Percentiles rank a stretch among this genome's conserved stretches.
These are phyloP conservation scores for Geotrichum ghanense DNA, from an alignment of 805 yeast species.

Conservation along the genomic window DNA sequence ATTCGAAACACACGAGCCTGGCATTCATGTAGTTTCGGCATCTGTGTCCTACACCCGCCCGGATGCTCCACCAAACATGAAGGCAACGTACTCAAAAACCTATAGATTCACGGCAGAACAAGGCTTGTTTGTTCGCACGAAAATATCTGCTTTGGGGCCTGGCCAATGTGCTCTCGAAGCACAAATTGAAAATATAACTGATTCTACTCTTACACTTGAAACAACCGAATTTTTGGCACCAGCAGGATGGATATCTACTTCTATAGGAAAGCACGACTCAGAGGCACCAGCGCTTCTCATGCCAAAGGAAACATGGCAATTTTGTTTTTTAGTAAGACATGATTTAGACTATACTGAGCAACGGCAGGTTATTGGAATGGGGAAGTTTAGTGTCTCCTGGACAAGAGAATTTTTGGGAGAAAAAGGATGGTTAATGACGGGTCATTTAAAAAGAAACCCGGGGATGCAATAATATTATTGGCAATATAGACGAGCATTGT, in stretches of 20 bases:
- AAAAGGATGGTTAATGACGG: conserved; percentile 23
- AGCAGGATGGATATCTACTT: conserved; percentile 16
- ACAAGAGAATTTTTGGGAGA: conserved; percentile 27
- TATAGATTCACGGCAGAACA: conserved; percentile 22
- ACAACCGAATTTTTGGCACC: conserved; percentile 18
- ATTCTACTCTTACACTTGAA: conserved; percentile 19
- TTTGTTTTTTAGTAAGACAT: conserved; percentile 14
- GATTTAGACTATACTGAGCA: conserved; percentile 11
- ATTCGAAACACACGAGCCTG: conserved; percentile 19
- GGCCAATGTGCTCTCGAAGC: conserved; percentile 19
- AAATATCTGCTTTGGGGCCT: conserved; percentile 10
- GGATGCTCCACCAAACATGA: conserved; percentile 5
- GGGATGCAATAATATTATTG: neutral
- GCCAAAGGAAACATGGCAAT: conserved; percentile 22
- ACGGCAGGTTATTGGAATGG: conserved; percentile 8
- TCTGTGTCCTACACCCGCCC: conserved; percentile 13
- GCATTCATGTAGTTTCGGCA: conserved; percentile 19
- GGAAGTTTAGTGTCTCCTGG: conserved; percentile 22
- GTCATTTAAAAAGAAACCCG: conserved; percentile 5
- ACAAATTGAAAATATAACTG: conserved; percentile 25
- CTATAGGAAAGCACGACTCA: neutral
- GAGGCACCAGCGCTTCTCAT: conserved; percentile 11
- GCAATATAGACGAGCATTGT: no score
- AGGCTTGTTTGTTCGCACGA: conserved; percentile 23
- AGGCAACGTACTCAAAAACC: conserved; percentile 15